Evolutionary conservation across 208 protist species (phyloP).

Genomic region (Wallacemonas sp.): DNA sequence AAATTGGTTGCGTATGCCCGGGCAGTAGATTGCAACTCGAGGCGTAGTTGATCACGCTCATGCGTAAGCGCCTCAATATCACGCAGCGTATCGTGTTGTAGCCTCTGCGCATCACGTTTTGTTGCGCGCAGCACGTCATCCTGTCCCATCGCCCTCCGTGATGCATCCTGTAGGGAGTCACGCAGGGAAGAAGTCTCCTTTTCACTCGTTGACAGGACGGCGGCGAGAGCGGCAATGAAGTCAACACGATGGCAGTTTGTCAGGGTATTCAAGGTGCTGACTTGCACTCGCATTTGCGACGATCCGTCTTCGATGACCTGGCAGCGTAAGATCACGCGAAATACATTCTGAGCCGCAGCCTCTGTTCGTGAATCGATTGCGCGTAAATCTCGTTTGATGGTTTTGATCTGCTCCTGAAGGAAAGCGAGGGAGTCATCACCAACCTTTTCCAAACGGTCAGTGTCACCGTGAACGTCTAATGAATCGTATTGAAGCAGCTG

Average conservation of each 20-base stretch:
- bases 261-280: neutral
- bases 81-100: neutral
- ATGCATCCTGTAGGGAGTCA: neutral
- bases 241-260: constrained; percentile 14
- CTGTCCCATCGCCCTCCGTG: neutral
- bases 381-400: neutral
- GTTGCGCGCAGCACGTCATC: neutral
- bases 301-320: constrained; percentile 7
- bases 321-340: neutral
- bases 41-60: neutral
- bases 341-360: neutral
- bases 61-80: neutral
- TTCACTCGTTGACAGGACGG: neutral
- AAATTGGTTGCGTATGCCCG: neutral
- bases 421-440: constrained; percentile 5
- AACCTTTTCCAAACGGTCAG: neutral
- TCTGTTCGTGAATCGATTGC: neutral
- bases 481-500: constrained; percentile 22
- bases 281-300: neutral
- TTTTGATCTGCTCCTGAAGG: neutral
- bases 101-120: neutral
- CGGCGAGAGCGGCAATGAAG: neutral
- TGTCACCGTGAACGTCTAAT: neutral
- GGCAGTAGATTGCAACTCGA: neutral
- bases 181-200: neutral